phyloP scores from a whole-genome alignment of 352 stramenopile species.

The Phytophthora crassamura region DNA sequence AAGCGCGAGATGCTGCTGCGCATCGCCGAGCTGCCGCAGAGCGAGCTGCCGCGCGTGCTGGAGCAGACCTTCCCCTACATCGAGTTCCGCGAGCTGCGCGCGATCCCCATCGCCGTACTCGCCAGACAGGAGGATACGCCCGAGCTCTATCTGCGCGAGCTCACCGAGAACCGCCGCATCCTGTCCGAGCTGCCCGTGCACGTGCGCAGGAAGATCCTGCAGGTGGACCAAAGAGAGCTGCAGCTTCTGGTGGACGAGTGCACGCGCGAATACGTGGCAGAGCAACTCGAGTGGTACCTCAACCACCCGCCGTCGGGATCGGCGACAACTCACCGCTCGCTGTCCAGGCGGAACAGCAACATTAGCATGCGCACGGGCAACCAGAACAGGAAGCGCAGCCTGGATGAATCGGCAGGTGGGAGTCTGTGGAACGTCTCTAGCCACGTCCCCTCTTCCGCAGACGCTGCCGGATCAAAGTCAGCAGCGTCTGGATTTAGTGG shows the following conservation, averaged over 20 bases:
- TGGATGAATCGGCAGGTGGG: slow-evolving; percentile 37
- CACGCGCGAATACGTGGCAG: slow-evolving; percentile 74
- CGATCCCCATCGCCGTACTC: slow-evolving; percentile 85
- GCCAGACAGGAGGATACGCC: slow-evolving; percentile 83
- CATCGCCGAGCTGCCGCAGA: slow-evolving; percentile 72
- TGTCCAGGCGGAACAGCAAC: slow-evolving; percentile 37
- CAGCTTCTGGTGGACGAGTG: slow-evolving; percentile 79
- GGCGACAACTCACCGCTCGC: slow-evolving; percentile 17
- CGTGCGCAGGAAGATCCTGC: slow-evolving; percentile 84
- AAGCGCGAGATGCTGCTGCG: slow-evolving; percentile 77
- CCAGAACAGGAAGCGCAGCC: slow-evolving; percentile 39
- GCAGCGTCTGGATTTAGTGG: slow-evolving; percentile 34
- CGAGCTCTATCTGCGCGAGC: slow-evolving; percentile 73
- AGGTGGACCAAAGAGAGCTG: slow-evolving; percentile 73
- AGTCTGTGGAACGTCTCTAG: slow-evolving; percentile 76
- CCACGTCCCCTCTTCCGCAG: slow-evolving; percentile 62
- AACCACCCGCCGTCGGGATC: slow-evolving; percentile 44
- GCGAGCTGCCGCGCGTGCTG: slow-evolving; percentile 72
- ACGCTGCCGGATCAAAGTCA: slow-evolving; percentile 29
- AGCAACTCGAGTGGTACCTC: slow-evolving; percentile 74
- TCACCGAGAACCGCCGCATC: slow-evolving; percentile 86
- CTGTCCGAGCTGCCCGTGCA: slow-evolving; percentile 80
- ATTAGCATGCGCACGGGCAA: slow-evolving; percentile 20
- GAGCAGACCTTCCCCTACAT: slow-evolving; percentile 90
- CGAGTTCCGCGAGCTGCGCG: slow-evolving; percentile 86